phyloP scores from a whole-genome alignment of 805 yeast genomes.

The Starmerella tilneyi region DNA sequence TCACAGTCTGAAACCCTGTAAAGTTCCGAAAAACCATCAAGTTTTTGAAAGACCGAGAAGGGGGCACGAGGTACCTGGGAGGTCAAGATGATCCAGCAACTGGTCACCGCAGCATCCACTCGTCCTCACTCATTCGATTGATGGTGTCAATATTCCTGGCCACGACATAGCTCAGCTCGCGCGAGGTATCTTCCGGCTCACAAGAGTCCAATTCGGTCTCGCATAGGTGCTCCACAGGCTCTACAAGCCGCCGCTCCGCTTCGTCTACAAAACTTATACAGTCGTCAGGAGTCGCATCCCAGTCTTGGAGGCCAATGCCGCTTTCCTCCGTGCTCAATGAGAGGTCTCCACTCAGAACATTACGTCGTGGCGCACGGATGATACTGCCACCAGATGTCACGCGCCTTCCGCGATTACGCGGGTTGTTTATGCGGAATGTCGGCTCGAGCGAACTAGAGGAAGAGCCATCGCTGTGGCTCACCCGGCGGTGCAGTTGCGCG shows the following conservation, averaged over 20 bases:
- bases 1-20: too few species aligned
- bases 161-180: not conserved
- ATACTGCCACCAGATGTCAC: slow-evolving; percentile 18
- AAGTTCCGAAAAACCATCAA: too few species aligned
- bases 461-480: slow-evolving; percentile 3
- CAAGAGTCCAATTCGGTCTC: not conserved
- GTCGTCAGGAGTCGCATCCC: not conserved
- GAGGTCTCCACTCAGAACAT: slow-evolving; percentile 9
- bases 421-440: slow-evolving; percentile 5
- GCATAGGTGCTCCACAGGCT: not conserved
- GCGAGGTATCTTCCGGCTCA: not conserved
- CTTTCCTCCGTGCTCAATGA: slow-evolving; percentile 3
- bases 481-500: slow-evolving; percentile 3
- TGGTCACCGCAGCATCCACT: slow-evolving; percentile 13
- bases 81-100: too few species aligned
- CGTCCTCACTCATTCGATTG: slow-evolving; percentile 10
- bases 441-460: slow-evolving; percentile 7
- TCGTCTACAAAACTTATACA: not conserved
- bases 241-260: slow-evolving; percentile 1
- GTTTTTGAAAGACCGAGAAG: too few species aligned
- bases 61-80: too few species aligned
- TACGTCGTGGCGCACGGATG: slow-evolving; percentile 5
- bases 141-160: slow-evolving; percentile 5
- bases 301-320: not conserved
- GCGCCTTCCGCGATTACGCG: slow-evolving; percentile 8